Conservation (phyloP, 2,329 filamentous ascomycete species). For the Botryotinia narcissicola region DNA sequence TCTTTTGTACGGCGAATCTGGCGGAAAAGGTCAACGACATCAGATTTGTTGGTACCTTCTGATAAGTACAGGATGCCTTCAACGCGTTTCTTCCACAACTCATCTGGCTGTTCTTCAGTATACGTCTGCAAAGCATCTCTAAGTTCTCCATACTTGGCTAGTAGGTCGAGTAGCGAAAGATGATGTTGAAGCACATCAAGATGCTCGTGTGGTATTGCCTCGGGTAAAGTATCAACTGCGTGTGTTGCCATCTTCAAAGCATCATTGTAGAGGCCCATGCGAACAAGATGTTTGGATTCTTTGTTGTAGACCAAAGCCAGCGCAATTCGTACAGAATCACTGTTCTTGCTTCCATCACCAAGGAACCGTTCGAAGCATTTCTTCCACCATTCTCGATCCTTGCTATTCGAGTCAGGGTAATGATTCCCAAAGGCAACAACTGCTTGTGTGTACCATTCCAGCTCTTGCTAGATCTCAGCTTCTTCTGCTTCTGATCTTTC, state of each 20-base stretch:
- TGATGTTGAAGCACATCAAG: conserved; percentile 29
- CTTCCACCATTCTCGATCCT: conserved; percentile 33
- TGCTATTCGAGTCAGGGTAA: conserved; percentile 28
- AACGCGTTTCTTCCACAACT: conserved; percentile 33
- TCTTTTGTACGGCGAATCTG: conserved; percentile 22
- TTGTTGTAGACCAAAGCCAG: conserved; percentile 30
- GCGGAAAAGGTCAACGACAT: conserved; percentile 24
- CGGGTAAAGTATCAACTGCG: conserved; percentile 29
- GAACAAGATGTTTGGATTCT: conserved; percentile 29
- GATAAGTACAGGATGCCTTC: conserved; percentile 29
- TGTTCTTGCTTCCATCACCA: conserved; percentile 25
- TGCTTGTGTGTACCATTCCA: conserved; percentile 30
- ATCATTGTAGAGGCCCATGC: conserved; percentile 28
- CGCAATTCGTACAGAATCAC: conserved; percentile 24
- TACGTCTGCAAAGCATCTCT: conserved; percentile 26
- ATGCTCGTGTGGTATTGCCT: conserved; percentile 26
- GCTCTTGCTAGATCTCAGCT: conserved; percentile 25
- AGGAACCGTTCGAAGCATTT: conserved; percentile 30
- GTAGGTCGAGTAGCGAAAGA: conserved; percentile 26
- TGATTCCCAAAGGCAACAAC: conserved; percentile 28
- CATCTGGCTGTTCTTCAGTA: conserved; percentile 22
- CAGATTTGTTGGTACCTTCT: conserved; percentile 29
- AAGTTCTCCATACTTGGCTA: conserved; percentile 31
- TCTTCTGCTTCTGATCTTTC: conserved; percentile 22
- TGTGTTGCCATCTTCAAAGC: conserved; percentile 29